Conservation (phyloP, 202 grass and related monocot genomes). For the Schoenoplectus triqueter region DNA sequence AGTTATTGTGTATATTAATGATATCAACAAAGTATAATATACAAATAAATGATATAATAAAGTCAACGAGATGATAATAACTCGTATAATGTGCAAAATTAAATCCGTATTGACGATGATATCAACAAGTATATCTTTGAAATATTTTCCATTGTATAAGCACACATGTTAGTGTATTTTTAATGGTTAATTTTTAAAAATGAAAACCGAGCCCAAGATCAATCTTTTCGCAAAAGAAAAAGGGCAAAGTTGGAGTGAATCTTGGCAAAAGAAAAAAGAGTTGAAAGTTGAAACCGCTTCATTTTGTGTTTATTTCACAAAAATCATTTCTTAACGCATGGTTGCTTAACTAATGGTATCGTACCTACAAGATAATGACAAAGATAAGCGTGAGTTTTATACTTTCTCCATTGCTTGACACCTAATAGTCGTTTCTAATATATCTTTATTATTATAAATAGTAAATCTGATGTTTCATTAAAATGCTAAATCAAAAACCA, state of each 20-base stretch:
- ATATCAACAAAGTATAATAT: too few relatives aligned
- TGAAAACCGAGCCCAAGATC: conserved; percentile 1
- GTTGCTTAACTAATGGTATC: not conserved
- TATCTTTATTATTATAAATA: conserved; percentile 20
- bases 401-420: conserved; percentile 37
- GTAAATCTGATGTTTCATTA: conserved; percentile 26
- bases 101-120: too few relatives aligned
- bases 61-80: too few relatives aligned
- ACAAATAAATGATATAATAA: too few relatives aligned
- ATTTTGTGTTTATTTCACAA: too few relatives aligned
- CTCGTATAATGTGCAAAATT: too few relatives aligned
- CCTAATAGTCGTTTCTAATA: conserved; percentile 10
- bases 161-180: not conserved
- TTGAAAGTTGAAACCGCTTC: conserved; percentile 2
- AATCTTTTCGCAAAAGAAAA: not conserved
- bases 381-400: conserved; percentile 42
- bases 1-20: too few relatives aligned
- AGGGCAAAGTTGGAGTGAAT: not conserved
- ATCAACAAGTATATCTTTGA: too few relatives aligned
- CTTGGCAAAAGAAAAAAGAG: not conserved
- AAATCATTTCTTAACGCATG: not conserved
- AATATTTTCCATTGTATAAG: too few relatives aligned
- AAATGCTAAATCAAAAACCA: too few relatives aligned
- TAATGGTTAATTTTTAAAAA: conserved; percentile 1
- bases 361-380: conserved; percentile 19